Evolutionary conservation across 495 filamentous ascomycete species (phyloP).

Genomic region (Penicillium paradoxum): DNA sequence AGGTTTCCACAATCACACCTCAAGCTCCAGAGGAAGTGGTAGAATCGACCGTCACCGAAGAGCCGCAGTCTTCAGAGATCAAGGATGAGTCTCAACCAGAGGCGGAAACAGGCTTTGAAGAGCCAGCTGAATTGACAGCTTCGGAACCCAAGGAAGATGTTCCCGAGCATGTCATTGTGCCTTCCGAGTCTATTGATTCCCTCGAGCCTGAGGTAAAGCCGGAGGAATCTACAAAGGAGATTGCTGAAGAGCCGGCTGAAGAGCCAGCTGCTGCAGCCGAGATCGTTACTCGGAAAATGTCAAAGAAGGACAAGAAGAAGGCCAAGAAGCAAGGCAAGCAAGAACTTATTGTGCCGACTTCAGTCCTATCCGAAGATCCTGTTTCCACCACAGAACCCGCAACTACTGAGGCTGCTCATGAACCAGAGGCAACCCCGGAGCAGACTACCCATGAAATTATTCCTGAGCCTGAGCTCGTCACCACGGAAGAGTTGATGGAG

Average conservation of each 20-base stretch:
- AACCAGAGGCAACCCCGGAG: not conserved
- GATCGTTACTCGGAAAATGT: conserved; percentile 24
- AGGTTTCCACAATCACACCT: not conserved
- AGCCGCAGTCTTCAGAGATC: not conserved
- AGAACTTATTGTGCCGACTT: conserved; percentile 5
- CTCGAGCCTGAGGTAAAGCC: not conserved
- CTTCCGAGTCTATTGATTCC: not conserved
- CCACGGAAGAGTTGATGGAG: not conserved
- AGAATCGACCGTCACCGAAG: not conserved
- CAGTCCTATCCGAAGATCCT: not conserved
- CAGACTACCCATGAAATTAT: not conserved
- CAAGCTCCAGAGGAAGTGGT: not conserved
- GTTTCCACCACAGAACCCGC: not conserved
- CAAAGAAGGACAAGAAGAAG: conserved; percentile 43
- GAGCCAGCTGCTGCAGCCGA: not conserved
- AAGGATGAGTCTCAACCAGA: not conserved
- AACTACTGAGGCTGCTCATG: not conserved
- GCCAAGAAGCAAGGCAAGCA: conserved; percentile 31
- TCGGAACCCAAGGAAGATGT: not conserved
- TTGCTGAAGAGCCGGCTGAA: not conserved
- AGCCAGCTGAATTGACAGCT: not conserved
- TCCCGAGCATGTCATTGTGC: not conserved
- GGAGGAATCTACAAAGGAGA: not conserved
- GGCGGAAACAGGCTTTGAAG: not conserved
- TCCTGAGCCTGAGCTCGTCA: not conserved